A percentile compares a stretch with the other conserved stretches of the same genome.
Conservation (phyloP, 1,284 basidiomycete genomes). For the Schizophyllum commune region DNA sequence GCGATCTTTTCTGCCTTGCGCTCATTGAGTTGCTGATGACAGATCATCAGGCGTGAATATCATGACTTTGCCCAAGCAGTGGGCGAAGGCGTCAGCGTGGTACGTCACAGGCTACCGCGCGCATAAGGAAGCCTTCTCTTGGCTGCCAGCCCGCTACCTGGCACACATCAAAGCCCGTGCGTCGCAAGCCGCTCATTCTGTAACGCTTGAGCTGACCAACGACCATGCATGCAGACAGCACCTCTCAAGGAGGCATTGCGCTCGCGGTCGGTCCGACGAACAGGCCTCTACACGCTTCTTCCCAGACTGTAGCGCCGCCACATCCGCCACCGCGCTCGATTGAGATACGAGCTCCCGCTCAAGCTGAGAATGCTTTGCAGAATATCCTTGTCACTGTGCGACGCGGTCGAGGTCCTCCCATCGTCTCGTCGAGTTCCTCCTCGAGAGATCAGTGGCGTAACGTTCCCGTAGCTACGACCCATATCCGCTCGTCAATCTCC, state of each 20-base stretch:
- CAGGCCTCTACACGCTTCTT: neutral
- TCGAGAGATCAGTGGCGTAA: neutral
- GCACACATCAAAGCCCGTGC: neutral
- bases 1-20: neutral
- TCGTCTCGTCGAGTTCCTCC: too few relatives aligned
- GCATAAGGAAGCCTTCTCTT: neutral
- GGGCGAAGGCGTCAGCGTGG: slow-evolving; percentile 1
- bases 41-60: slow-evolving; percentile 3
- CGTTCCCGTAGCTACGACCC: neutral
- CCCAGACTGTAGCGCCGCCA: neutral
- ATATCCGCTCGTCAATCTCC: neutral
- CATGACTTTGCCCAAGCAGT: neutral
- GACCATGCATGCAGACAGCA: neutral
- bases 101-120: neutral
- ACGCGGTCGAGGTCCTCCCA: too few relatives aligned
- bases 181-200: neutral
- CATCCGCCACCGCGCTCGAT: too few relatives aligned
- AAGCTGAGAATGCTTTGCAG: neutral
- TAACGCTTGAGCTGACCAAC: neutral
- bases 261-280: neutral
- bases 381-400: too few relatives aligned
- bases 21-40: neutral
- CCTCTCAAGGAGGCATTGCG: neutral
- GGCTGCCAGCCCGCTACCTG: neutral
- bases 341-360: neutral